Conservation (phyloP, 139 green algal species). For the Chlorella sorokiniana region DNA sequence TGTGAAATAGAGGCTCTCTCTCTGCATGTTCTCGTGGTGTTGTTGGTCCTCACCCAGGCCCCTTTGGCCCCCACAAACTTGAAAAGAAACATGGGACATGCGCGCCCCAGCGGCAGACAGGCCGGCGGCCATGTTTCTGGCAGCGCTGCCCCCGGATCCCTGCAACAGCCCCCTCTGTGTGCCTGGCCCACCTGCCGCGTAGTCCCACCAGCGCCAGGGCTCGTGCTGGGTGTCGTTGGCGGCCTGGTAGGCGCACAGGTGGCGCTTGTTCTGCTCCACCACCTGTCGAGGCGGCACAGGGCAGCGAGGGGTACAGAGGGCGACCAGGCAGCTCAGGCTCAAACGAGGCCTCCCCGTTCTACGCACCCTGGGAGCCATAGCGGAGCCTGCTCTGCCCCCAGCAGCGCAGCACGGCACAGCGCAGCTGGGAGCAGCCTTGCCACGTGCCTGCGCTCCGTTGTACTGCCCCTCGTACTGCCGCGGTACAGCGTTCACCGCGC, state of each 20-base stretch:
- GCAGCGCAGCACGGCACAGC: background rate
- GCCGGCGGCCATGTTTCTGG: too few species aligned
- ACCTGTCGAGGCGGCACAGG: constrained; percentile 49
- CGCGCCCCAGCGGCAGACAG: too few species aligned
- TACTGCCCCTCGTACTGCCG: background rate
- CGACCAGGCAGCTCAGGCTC: too few species aligned
- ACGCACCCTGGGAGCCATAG: too few species aligned
- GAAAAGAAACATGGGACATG: too few species aligned
- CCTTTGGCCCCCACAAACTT: background rate
- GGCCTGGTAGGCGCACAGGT: constrained; percentile 67
- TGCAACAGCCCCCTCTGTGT: too few species aligned
- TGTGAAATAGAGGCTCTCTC: background rate
- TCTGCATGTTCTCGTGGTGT: background rate
- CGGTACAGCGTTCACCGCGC: constrained; percentile 11
- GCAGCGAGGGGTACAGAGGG: too few species aligned
- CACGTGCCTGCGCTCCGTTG: constrained; percentile 13
- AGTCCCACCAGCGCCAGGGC: constrained; percentile 77
- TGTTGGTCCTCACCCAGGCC: background rate
- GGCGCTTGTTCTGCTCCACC: constrained; percentile 70
- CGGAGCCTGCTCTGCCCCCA: constrained; percentile 9
- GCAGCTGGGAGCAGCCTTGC: background rate
- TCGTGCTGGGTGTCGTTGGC: constrained; percentile 41
- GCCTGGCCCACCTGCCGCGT: constrained; percentile 51
- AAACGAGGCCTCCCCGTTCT: too few species aligned
- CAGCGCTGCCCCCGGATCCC: too few species aligned